Base-by-base conservation (phyloP, 83 land plant species). In the Thuja plicata region DNA sequence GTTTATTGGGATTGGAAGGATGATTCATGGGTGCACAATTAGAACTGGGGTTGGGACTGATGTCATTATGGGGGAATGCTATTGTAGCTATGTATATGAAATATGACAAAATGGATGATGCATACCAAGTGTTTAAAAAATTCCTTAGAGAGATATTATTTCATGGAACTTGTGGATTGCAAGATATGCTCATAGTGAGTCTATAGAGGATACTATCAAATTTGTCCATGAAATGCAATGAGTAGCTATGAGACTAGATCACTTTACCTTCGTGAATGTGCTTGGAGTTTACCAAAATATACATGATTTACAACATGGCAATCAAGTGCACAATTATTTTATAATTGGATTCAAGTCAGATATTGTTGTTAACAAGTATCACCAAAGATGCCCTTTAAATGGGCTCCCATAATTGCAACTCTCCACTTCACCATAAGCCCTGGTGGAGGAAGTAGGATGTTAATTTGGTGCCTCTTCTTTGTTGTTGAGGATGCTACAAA, bases 1-100 rank as follows among this genome's bases (percentile, higher is more conserved):
- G 19, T 46, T 46, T 17, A 21, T 79, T 38, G 40, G 41, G 21
- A 21, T 13, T 40, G 43, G 82, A 27, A 66, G n/a, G 73, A 45
- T 76, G 62, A 77, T 92, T 46, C 93, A 90, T 89, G 82, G 43
- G 17, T 79, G 5, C 21, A 43, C 82, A 40, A 40, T 79, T 17
- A 79, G 41, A 15, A 79, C 46, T 79, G 43, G 82, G 1, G 40
- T 79, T 19, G 82, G 40, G 21, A 16, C 27, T 37, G 82, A 79
- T 40, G 43, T 79, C 19, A 79, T 79, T 0, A 46, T 79, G 41
- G 82, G 82, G 82, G 82, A 79, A 79, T 40, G 82, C 82, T 37
- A 46, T 79, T 79, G 45, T 79, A 38, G 38, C 40, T 7, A 79
- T 79, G 82, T 79, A 79, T 79, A 43, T 1, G 43, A 79, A 79